Percentiles rank a stretch among this genome's conserved stretches.
Evolutionary conservation across 495 filamentous ascomycete genomes (phyloP).

Genomic region (Acidiella bohemica): DNA sequence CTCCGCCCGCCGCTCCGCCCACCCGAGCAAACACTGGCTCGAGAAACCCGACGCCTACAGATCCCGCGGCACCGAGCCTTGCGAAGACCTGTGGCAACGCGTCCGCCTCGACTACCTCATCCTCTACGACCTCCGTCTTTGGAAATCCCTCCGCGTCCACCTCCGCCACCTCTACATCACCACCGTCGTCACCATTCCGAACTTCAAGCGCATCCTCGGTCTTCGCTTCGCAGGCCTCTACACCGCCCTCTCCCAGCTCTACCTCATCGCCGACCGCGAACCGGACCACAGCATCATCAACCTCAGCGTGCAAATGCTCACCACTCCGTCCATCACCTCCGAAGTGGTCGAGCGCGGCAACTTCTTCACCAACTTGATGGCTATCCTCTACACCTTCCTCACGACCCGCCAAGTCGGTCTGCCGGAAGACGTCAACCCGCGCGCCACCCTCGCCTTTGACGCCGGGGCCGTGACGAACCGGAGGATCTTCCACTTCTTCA

Average conservation of each 20-base stretch:
- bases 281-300: conserved; percentile 98
- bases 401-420: conserved; percentile 91
- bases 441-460: conserved; percentile 80
- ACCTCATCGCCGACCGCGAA: conserved; percentile 90
- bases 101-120: conserved; percentile 91
- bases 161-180: conserved; percentile 90
- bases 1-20: conserved; percentile 26
- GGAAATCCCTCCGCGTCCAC: conserved; percentile 87
- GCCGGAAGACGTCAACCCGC: conserved; percentile 70
- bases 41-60: conserved; percentile 48
- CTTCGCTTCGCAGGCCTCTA: conserved; percentile 87
- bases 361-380: conserved; percentile 86
- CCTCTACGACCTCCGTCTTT: conserved; percentile 88
- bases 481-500: conserved; percentile 92
- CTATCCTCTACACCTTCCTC: conserved; percentile 92
- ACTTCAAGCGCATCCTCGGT: conserved; percentile 93
- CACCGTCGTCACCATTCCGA: conserved; percentile 83
- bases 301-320: conserved; percentile 88
- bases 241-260: conserved; percentile 82
- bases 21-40: conserved; percentile 75
- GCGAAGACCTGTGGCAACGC: conserved; percentile 71
- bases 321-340: conserved; percentile 86
- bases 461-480: conserved; percentile 85
- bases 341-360: conserved; percentile 94
- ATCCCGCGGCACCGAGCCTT: conserved; percentile 8